Conservation (phyloP, 2,329 filamentous ascomycete genomes). For the Reticulascus tulasneorum region DNA sequence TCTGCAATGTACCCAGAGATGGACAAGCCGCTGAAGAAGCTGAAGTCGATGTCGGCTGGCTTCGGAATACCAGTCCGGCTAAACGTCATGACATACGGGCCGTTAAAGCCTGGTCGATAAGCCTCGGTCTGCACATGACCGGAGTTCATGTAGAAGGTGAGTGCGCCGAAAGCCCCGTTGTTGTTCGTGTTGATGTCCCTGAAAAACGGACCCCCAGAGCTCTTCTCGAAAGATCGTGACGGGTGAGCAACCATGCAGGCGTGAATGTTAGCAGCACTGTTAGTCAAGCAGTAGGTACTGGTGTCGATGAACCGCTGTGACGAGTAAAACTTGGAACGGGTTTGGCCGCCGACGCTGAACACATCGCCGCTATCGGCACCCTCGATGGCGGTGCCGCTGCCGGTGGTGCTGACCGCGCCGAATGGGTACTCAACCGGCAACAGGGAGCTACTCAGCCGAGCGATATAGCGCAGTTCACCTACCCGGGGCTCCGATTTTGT, state of each 20-base stretch:
- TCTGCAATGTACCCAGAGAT: slow-evolving; percentile 49
- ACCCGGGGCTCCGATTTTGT: slow-evolving; percentile 19
- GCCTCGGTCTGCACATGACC: slow-evolving; percentile 52
- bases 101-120: slow-evolving; percentile 53
- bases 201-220: slow-evolving; percentile 55
- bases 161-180: slow-evolving; percentile 44
- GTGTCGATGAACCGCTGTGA: slow-evolving; percentile 60
- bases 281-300: slow-evolving; percentile 43
- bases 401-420: slow-evolving; percentile 16
- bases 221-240: slow-evolving; percentile 48
- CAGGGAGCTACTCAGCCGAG: slow-evolving; percentile 12
- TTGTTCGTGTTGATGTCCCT: slow-evolving; percentile 55
- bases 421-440: slow-evolving; percentile 19
- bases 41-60: slow-evolving; percentile 41
- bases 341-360: slow-evolving; percentile 49
- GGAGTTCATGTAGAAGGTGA: slow-evolving; percentile 61
- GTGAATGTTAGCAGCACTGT: slow-evolving; percentile 16
- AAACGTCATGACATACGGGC: slow-evolving; percentile 56
- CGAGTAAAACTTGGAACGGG: slow-evolving; percentile 59
- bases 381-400: slow-evolving; percentile 17
- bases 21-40: slow-evolving; percentile 50
- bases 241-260: slow-evolving; percentile 41
- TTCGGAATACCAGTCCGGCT: slow-evolving; percentile 39
- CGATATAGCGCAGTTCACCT: slow-evolving; percentile 19
- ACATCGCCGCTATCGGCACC: slow-evolving; percentile 32